Base-by-base conservation (phyloP, 129 eudicot species). In the Flaveria sonorensis region DNA sequence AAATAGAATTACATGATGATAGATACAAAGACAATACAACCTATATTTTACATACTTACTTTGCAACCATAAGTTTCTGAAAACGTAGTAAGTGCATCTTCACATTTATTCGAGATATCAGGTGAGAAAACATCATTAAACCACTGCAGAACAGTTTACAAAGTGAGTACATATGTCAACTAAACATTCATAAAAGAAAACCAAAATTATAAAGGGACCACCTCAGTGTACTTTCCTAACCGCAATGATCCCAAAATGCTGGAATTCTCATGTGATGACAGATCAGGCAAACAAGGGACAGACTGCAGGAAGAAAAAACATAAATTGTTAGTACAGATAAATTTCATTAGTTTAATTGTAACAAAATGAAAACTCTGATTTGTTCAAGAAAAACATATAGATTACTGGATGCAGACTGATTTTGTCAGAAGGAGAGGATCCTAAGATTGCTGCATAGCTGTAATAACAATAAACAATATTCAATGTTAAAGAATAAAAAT, bases 391-490 rank as follows among this genome's bases (percentile, higher is more conserved):
- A 12, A 51, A 39, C 20, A 15, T 43, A 20, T 68, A 73, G 64
- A 73, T 87, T 91, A 94, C 99, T 62, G 99, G 99, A 79, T 59
- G 85, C 85, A 89, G 59, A 47, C 92, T 74, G 71, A 91, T 83
- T 84, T 83, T 86, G 56, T 89, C 92, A 62, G 89, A 83, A 79
- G 80, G 81, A 40, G 99, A 89, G 68, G 99, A 86, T 64, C 97
- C 99, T 86, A 90, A 83, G 75, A 94, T 89, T 83, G 97, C 96
- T 46, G 99, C 93, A 84, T 94, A 94, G 86, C 99, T 94, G 91
- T 71, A 84, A 64, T 80, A 20, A 61, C 70, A 73, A 82, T 46
- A 26, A 9, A 53, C 20, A 20, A 21, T 56, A 23, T 13, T 60
- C 15, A 51, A 15, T 28, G 16, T 61, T 16, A 50, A 23, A 71